These are phyloP conservation scores for Starmerella bacillaris DNA, from an alignment of 805 yeast genomes.

Conservation along the genomic window DNA sequence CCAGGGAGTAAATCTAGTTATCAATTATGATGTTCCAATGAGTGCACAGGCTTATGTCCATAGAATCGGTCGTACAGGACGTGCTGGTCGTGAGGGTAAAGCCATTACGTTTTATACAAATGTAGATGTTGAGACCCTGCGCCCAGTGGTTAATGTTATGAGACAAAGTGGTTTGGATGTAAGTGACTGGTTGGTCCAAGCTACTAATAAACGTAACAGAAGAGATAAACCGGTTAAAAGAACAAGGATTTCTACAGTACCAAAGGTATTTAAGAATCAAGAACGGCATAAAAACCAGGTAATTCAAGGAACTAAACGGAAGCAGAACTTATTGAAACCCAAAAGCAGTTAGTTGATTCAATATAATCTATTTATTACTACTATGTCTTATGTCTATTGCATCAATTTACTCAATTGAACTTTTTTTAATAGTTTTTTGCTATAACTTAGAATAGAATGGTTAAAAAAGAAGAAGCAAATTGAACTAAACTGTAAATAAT, in stretches of 20 bases:
- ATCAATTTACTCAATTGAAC: not conserved
- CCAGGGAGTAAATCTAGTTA: slow-evolving; percentile 83
- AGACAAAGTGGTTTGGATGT: slow-evolving; percentile 62
- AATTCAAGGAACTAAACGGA: slow-evolving; percentile 28
- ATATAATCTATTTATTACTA: too few relatives aligned
- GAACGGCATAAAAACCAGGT: slow-evolving; percentile 45
- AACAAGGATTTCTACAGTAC: slow-evolving; percentile 63
- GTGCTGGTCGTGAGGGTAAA: slow-evolving; percentile 73
- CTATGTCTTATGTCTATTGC: not conserved
- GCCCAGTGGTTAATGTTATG: slow-evolving; percentile 85
- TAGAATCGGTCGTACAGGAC: slow-evolving; percentile 96
- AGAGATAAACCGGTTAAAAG: slow-evolving; percentile 31
- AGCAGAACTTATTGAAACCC: slow-evolving; percentile 1
- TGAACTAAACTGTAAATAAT: not conserved
- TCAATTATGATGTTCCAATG: slow-evolving; percentile 91
- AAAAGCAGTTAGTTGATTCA: too few relatives aligned
- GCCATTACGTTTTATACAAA: slow-evolving; percentile 90
- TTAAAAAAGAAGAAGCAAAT: not conserved
- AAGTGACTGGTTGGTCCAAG: slow-evolving; percentile 63
- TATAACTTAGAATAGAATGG: not conserved
- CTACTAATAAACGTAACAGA: slow-evolving; percentile 5
- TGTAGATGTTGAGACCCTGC: slow-evolving; percentile 58
- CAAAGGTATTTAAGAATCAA: slow-evolving; percentile 27
- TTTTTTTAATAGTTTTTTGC: not conserved
- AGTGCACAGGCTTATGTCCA: slow-evolving; percentile 90